Conservation (phyloP, 257 asterid genomes). For the Rubia yunnanensis region DNA sequence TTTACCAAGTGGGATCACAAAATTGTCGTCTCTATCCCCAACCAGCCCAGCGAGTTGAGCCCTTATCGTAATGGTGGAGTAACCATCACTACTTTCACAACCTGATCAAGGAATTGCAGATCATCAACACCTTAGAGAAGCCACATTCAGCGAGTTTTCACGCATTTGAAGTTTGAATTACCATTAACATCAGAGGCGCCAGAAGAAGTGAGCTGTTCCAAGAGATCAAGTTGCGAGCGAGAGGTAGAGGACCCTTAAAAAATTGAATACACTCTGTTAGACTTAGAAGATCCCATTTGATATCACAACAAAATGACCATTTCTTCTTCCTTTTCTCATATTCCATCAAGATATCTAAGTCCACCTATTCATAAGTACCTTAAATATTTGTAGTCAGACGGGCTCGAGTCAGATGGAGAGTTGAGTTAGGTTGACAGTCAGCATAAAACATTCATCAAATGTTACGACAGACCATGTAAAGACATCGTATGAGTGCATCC, state of each 20-base stretch:
- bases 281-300: background rate
- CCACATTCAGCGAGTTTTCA: background rate
- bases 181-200: conserved; percentile 43
- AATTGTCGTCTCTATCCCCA: conserved; percentile 64
- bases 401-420: background rate
- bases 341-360: background rate
- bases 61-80: conserved; percentile 44
- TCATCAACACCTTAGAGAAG: background rate
- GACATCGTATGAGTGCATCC: background rate
- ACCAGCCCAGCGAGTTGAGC: conserved; percentile 67
- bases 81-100: conserved; percentile 53
- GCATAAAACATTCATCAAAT: background rate
- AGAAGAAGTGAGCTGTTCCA: conserved; percentile 72
- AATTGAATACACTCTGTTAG: background rate
- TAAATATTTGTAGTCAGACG: background rate
- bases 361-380: background rate
- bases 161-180: conserved; percentile 4
- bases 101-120: conserved; percentile 29
- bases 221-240: conserved; percentile 64
- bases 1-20: conserved; percentile 71
- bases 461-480: too few relatives aligned
- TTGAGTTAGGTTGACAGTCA: background rate
- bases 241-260: conserved; percentile 59
- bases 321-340: background rate
- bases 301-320: background rate